Conservation (phyloP, 179 eudicot genomes). For the Camellia oleifera region DNA sequence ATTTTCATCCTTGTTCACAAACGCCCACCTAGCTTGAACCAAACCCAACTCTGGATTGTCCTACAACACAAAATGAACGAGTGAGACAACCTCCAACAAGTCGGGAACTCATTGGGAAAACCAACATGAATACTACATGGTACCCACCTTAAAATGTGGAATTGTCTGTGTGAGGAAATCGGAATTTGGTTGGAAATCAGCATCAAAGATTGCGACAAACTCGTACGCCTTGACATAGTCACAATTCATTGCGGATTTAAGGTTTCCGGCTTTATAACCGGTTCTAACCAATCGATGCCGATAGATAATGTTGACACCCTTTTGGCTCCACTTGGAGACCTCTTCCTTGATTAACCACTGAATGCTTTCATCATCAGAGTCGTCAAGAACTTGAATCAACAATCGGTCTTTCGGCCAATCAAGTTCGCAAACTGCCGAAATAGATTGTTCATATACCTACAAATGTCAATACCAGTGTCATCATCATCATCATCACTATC, state of each 20-base stretch:
- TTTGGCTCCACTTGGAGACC: slow-evolving; percentile 58
- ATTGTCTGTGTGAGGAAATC: slow-evolving; percentile 58
- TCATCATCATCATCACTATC: slow-evolving; percentile 20
- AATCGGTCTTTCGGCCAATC: slow-evolving; percentile 70
- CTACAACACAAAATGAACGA: slow-evolving; percentile 26
- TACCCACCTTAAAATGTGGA: slow-evolving; percentile 57
- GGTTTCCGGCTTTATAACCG: slow-evolving; percentile 76
- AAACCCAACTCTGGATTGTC: slow-evolving; percentile 59
- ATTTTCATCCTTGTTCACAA: slow-evolving; percentile 73
- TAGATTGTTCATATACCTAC: slow-evolving; percentile 68
- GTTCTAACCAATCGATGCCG: slow-evolving; percentile 58
- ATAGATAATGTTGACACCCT: slow-evolving; percentile 58
- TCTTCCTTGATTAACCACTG: slow-evolving; percentile 61
- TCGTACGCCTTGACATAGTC: slow-evolving; percentile 71
- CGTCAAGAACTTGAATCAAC: slow-evolving; percentile 63
- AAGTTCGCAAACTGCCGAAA: slow-evolving; percentile 67
- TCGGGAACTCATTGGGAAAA: not conserved
- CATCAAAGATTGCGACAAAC: slow-evolving; percentile 71
- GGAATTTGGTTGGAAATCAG: slow-evolving; percentile 71
- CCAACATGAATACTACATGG: not conserved
- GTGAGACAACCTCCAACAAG: not conserved
- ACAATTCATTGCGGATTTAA: slow-evolving; percentile 71
- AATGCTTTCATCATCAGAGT: slow-evolving; percentile 56
- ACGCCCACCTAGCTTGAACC: slow-evolving; percentile 76
- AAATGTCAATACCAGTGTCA: not conserved